Evolutionary conservation across 441 rosid genomes (phyloP).

Genomic region (Syzygium malaccense): DNA sequence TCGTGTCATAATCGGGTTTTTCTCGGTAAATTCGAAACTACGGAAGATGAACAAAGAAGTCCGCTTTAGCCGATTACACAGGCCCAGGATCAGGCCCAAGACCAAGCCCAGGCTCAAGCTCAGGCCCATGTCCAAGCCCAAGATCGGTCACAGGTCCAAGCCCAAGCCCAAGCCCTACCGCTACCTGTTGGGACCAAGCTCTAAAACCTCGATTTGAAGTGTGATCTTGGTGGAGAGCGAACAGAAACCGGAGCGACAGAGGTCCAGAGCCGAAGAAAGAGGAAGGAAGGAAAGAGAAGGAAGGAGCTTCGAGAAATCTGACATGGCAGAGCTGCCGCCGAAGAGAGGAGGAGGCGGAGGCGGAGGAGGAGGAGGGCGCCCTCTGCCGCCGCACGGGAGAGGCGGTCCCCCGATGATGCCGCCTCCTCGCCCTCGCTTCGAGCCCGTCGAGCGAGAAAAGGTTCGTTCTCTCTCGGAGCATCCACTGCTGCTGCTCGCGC

Average conservation of each 20-base stretch:
- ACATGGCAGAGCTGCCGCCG: constrained; percentile 33
- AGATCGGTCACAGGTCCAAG: fast-evolving
- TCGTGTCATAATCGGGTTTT: neutral
- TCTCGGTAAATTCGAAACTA: neutral
- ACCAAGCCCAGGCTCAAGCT: neutral
- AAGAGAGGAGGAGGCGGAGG: constrained; percentile 34
- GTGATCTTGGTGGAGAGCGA: neutral
- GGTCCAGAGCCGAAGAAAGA: neutral
- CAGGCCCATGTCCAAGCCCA: neutral
- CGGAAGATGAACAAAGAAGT: fast-evolving
- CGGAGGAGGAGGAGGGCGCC: constrained; percentile 22
- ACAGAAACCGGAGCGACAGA: neutral
- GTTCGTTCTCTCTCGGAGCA: constrained; percentile 10
- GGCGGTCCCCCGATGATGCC: constrained; percentile 33
- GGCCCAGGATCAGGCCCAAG: neutral
- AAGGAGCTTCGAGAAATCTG: neutral
- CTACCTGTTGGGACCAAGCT: neutral
- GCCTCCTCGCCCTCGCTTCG: constrained; percentile 53
- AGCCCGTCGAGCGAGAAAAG: constrained; percentile 89
- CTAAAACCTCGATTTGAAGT: neutral
- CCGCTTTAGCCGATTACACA: neutral
- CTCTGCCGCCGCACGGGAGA: constrained; percentile 45
- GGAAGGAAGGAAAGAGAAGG: neutral
- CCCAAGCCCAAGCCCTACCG: neutral
- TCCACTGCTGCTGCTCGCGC: neutral